Conservation (phyloP, 2,329 filamentous ascomycete genomes). For the Nothophaeocryptopus gaeumannii region DNA sequence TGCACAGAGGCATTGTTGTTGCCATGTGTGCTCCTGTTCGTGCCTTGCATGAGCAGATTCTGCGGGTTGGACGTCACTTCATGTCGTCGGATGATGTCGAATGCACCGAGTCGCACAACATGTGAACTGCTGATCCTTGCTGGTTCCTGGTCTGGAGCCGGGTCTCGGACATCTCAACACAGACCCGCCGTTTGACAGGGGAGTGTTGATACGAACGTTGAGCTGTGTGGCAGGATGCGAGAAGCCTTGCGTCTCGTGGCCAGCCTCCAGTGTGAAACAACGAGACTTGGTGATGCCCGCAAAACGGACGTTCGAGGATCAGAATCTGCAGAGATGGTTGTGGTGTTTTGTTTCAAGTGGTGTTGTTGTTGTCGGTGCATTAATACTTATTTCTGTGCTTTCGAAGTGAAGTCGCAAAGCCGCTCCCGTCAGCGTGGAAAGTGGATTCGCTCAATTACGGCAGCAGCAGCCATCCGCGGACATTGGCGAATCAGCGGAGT, state of each 20-base stretch:
- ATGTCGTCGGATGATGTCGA: not conserved
- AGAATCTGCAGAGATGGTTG: not conserved
- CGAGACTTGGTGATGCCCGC: not conserved
- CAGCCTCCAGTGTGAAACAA: not conserved
- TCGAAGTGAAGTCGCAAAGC: no score
- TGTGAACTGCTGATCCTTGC: not conserved
- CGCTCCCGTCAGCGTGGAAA: no score
- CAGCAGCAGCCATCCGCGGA: no score
- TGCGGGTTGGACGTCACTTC: slow-evolving; percentile 1
- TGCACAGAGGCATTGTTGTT: not conserved
- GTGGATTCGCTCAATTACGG: no score
- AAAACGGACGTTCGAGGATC: slow-evolving; percentile 1
- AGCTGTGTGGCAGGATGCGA: not conserved
- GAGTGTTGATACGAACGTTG: not conserved
- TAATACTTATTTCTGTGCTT: no score
- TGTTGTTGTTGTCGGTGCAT: no score
- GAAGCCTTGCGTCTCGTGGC: not conserved
- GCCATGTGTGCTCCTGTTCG: not conserved
- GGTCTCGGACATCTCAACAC: not conserved
- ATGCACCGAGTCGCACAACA: not conserved
- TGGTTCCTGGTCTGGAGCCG: slow-evolving; percentile 3
- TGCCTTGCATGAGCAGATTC: slow-evolving; percentile 3
- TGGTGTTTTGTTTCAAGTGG: no score
- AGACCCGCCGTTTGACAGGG: not conserved
- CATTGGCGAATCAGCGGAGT: no score